Evolutionary conservation across 2,329 filamentous ascomycete genomes (phyloP), one percentile per base, ranked within the genome.

Genomic region (Madurella mycetomatis): DNA sequence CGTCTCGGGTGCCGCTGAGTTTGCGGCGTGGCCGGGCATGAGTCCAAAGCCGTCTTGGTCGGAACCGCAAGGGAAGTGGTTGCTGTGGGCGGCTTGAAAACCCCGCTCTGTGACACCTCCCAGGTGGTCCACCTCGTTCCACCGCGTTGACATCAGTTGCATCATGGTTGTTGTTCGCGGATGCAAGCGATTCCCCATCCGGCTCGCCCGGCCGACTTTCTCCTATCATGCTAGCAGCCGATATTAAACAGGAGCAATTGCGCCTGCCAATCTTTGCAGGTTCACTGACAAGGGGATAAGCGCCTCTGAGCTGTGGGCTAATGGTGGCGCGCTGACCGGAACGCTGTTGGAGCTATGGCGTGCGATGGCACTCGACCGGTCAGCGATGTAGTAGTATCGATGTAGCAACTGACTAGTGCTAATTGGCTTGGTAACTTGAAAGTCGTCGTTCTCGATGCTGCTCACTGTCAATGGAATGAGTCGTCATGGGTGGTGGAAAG

Each of bases 1-100:
- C 41, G 48, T 52, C 47, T 39, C 41, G 45, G 40, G 49, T 48
- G 49, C 41, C 49, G 41, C 51, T 16, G 16, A 18, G 18, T 42
- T 32, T 47, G 34, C 43, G 51, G 55, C 51, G 40, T 34, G 42
- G 49, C 13, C 9, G 17, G 19, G 15, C 9, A 16, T 4, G 31
- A n/a, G 18, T 47, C 18, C 16, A 4, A 11, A 32, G 13, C 11
- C 30, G 9, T 12, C 16, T n/a, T 43, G 32, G n/a, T 25, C 3
- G 25, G 25, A 25, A 25, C 17, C 39, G 41, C 41, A 8, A 16
- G 19, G 15, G 25, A 41, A 41, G 34, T 34, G 34, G 19, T 30
- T 43, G 43, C 30, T 17, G 39, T 47, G 25, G 25, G 25, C 18
- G n/a, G n/a, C n/a, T n/a, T 47, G 4, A n/a, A 17, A 19, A 41